Evolutionary conservation across 257 asterid species (phyloP).

Genomic region (Plantago elongata): DNA sequence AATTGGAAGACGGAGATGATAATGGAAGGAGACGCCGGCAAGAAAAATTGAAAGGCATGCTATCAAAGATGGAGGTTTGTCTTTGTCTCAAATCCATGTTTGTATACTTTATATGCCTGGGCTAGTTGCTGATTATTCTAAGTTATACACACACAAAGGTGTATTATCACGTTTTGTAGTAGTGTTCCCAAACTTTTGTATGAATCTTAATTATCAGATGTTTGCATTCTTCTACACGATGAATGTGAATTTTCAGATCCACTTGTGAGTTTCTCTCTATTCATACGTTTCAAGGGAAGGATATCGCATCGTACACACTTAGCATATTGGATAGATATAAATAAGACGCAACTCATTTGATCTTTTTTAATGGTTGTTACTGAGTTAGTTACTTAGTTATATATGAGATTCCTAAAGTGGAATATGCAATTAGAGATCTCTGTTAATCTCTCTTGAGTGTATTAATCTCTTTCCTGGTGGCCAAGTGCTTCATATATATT

Average conservation of each 20-base stretch:
- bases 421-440: neutral
- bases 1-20: conserved; percentile 82
- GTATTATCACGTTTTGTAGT: neutral
- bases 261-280: no score
- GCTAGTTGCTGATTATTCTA: neutral
- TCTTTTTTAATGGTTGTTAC: neutral
- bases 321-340: neutral
- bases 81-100: conserved; percentile 17
- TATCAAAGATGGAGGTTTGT: conserved; percentile 79
- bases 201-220: no score
- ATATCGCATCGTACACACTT: conserved; percentile 1
- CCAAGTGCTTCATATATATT: conserved; percentile 9
- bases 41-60: conserved; percentile 74
- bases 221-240: no score
- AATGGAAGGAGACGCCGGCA: conserved; percentile 81
- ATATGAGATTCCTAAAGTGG: neutral
- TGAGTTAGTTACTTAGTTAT: neutral
- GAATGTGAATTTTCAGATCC: no score
- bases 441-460: neutral
- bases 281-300: neutral
- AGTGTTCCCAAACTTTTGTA: neutral
- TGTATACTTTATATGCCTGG: neutral
- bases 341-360: neutral
- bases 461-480: neutral
- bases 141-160: neutral